Evolutionary conservation across 1,139 yeast species (phyloP).

Genomic region (Magnusiomyces magnusii): DNA sequence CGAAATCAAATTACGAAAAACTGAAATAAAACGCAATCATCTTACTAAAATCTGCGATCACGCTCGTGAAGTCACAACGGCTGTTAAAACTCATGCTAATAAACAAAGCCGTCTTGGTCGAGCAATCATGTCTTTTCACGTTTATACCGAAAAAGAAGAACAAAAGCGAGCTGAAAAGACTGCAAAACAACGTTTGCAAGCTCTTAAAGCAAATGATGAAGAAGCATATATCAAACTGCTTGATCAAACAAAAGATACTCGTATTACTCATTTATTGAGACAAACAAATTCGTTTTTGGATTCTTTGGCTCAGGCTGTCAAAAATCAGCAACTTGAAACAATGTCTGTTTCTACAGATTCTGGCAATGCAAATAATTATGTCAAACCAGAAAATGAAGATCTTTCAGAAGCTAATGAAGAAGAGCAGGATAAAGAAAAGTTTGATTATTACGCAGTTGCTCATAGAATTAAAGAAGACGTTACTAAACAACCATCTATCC

Average conservation of each 20-base stretch:
- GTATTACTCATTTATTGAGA: slow-evolving; percentile 87
- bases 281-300: slow-evolving; percentile 91
- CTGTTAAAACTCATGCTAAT: slow-evolving; percentile 3
- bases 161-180: slow-evolving; percentile 78
- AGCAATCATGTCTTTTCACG: slow-evolving; percentile 51
- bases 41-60: slow-evolving; percentile 35
- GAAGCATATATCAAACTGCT: slow-evolving; percentile 92
- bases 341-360: slow-evolving; percentile 27
- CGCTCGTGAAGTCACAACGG: slow-evolving; percentile 24
- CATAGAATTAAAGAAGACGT: slow-evolving; percentile 80
- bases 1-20: slow-evolving; percentile 27
- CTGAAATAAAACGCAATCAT: slow-evolving; percentile 16
- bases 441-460: slow-evolving; percentile 92
- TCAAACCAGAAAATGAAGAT: slow-evolving; percentile 42
- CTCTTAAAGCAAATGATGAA: slow-evolving; percentile 93
- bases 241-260: slow-evolving; percentile 95
- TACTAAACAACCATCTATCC: slow-evolving; percentile 69
- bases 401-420: slow-evolving; percentile 37
- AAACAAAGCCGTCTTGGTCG: slow-evolving; percentile 29
- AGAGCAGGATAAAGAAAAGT: slow-evolving; percentile 45
- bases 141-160: slow-evolving; percentile 80
- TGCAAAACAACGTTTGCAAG: slow-evolving; percentile 96
- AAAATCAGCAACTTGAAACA: slow-evolving; percentile 59
- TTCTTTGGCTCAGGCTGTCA: slow-evolving; percentile 84
- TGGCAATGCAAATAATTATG: too few species aligned